phyloP scores from a whole-genome alignment of 805 yeast species.

The Hanseniaspora taiwanica region DNA sequence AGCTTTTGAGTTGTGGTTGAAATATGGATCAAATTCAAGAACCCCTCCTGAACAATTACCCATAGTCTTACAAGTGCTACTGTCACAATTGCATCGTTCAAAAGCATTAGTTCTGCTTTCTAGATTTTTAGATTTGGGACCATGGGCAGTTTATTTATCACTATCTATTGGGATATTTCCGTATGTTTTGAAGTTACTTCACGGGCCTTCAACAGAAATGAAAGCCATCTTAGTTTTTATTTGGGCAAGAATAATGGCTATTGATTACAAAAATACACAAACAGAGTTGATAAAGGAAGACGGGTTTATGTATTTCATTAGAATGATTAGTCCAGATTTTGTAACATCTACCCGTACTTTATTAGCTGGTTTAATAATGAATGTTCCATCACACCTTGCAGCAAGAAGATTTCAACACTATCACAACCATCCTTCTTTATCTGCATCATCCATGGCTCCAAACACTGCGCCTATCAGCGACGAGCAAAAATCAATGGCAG shows the following conservation, averaged over 20 bases:
- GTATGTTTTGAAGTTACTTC: slow-evolving; percentile 76
- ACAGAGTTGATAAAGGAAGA: slow-evolving; percentile 84
- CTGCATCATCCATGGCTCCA: slow-evolving; percentile 3
- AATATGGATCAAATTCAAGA: slow-evolving; percentile 72
- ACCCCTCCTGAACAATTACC: slow-evolving; percentile 93
- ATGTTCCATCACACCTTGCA: slow-evolving; percentile 9
- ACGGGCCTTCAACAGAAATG: slow-evolving; percentile 89
- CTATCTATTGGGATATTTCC: slow-evolving; percentile 93
- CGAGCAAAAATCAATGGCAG: slow-evolving; percentile 92
- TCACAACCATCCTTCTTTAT: slow-evolving; percentile 10
- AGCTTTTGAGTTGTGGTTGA: slow-evolving; percentile 93
- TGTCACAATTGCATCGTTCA: slow-evolving; percentile 88
- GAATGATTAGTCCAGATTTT: slow-evolving; percentile 46
- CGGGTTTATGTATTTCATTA: slow-evolving; percentile 77
- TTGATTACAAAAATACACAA: slow-evolving; percentile 81
- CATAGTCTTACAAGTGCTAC: slow-evolving; percentile 77
- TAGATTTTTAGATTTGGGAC: slow-evolving; percentile 83
- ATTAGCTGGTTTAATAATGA: slow-evolving; percentile 13
- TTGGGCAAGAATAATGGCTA: slow-evolving; percentile 97
- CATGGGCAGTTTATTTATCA: slow-evolving; percentile 93
- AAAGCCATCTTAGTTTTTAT: slow-evolving; percentile 90
- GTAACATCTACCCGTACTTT: slow-evolving; percentile 7
- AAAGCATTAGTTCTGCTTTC: slow-evolving; percentile 77
- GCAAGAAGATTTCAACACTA: slow-evolving; percentile 11
- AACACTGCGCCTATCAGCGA: slow-evolving; percentile 31